Evolutionary conservation across 2,329 filamentous ascomycete species (phyloP), one percentile per base, ranked within the genome.

Genomic region (Cephalotrichum gorgonifer): DNA sequence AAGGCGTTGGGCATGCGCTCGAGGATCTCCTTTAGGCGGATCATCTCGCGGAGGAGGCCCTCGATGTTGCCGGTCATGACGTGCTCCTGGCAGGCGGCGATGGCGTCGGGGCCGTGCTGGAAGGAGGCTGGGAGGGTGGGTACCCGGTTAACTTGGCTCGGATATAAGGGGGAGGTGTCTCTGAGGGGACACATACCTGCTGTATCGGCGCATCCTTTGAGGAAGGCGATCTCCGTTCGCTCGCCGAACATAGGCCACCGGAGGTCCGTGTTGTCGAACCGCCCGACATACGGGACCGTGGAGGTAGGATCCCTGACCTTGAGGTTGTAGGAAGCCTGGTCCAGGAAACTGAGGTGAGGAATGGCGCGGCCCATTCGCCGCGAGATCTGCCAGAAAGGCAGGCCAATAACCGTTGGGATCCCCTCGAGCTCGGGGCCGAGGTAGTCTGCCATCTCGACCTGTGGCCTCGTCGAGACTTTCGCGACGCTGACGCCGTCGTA

Each of bases 161-260:
- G n/a, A n/a, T n/a, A n/a, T n/a, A n/a, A n/a, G n/a, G n/a, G n/a
- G n/a, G n/a, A 14, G 15, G 33, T 52, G n/a, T 9, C 35, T 39
- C 26, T 35, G 11, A 2, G 42, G 31, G 22, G 2, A 2, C 5
- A 33, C 55, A 44, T 52, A 67, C 65, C 66, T 41, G 66, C 66
- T 4, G 71, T 74, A 17, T 73, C 71, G 0, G 72, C 70, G 30
- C 67, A 71, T 3, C 71, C 71, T 46, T 74, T 74, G 4, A 76
- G 62, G 48, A 77, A 76, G 3, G 73, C 69, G 9, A 74, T 68
- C 55, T 77, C 73, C 0, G 72, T 68, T 20, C 65, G 63, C 53
- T 76, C 73, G 12, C 73, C 71, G 47, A 77, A 77, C 60, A 76
- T 70, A 1, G 73, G 69, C 74, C 74, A 77, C 35, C 74, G 62